Evolutionary conservation across 345 rosid genomes (phyloP).

Genomic region (Citropsis articulata): DNA sequence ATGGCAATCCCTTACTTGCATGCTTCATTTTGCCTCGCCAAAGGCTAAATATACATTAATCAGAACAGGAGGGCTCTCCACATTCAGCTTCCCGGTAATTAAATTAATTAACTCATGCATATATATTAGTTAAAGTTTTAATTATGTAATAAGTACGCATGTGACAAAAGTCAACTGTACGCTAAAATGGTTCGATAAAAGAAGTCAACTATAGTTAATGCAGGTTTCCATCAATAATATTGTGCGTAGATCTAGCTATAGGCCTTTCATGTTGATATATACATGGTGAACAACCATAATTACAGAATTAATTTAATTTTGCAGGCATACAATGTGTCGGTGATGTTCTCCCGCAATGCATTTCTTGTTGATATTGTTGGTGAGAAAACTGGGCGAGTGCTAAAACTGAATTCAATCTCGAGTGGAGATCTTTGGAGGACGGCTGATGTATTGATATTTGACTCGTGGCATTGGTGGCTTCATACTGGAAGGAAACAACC

Average conservation of each 20-base stretch:
- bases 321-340: conserved; percentile 27
- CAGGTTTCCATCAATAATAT: no score
- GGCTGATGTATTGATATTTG: conserved; percentile 53
- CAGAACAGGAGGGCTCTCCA: conserved; percentile 23
- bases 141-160: neutral
- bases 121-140: neutral
- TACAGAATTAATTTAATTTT: neutral
- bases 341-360: conserved; percentile 63
- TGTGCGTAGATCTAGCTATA: neutral
- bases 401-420: conserved; percentile 55
- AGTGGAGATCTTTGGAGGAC: conserved; percentile 53
- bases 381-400: conserved; percentile 33
- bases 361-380: conserved; percentile 58
- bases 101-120: neutral
- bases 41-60: conserved; percentile 11
- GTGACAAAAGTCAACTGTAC: neutral
- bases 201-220: neutral
- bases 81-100: conserved; percentile 28
- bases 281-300: no score
- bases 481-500: conserved; percentile 72
- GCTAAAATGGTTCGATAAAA: no score
- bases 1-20: conserved; percentile 52
- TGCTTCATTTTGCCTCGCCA: conserved; percentile 38
- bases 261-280: neutral
- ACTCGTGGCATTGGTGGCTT: conserved; percentile 96